phyloP scores from a whole-genome alignment of 768 basidiomycete genomes.

The Rhizopogon sp. region DNA sequence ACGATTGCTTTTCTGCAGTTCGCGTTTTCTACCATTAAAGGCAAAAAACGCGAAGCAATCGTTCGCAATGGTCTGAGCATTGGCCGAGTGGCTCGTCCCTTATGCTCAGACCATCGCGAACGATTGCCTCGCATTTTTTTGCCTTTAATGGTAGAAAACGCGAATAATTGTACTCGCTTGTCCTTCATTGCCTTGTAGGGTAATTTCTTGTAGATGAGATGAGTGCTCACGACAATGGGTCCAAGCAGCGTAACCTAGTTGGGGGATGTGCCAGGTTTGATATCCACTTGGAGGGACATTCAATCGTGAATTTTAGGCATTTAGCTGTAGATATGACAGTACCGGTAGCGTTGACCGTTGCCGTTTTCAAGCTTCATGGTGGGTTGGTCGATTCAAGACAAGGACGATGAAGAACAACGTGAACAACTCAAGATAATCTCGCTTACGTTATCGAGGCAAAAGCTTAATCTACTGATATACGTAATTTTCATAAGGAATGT shows the following conservation, averaged over 20 bases:
- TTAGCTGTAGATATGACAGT: no score
- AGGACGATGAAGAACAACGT: no score
- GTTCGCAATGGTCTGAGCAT: constrained; percentile 8
- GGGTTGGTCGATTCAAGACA: no score
- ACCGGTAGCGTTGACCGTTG: no score
- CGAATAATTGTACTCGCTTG: constrained; percentile 2
- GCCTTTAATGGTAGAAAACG: constrained; percentile 10
- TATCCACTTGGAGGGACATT: no score
- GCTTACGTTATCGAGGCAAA: background rate
- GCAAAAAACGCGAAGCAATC: constrained; percentile 21
- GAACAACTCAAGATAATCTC: no score
- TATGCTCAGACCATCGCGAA: constrained; percentile 8
- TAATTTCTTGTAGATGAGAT: background rate
- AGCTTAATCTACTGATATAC: no score
- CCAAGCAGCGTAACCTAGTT: no score
- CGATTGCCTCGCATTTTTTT: constrained; percentile 21
- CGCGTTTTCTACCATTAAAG: constrained; percentile 10
- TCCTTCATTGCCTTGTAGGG: constrained; percentile 7
- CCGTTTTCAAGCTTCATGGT: no score
- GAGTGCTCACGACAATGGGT: background rate
- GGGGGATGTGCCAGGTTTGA: no score
- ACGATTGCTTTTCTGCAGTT: constrained; percentile 22
- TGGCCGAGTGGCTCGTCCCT: background rate
- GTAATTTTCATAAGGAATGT: no score
- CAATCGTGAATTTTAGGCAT: no score